Percentiles rank a stretch among this genome's conserved stretches.
These are phyloP conservation scores for Cercospora nicotianae DNA, from an alignment of 2,329 filamentous ascomycete species.

Conservation along the genomic window DNA sequence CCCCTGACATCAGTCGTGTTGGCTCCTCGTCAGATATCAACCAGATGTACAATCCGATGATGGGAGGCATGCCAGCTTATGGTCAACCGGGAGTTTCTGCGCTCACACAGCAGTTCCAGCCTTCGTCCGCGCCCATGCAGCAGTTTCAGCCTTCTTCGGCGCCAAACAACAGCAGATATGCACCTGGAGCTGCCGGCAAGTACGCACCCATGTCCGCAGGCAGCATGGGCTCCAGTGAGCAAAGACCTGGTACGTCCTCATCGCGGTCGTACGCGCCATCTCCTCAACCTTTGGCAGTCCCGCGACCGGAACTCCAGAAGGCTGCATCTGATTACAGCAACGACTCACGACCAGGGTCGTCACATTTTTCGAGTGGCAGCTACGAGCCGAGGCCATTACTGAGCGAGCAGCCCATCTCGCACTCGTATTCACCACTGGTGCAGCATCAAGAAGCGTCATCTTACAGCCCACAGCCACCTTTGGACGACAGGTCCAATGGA, in stretches of 20 bases:
- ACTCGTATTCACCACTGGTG: slow-evolving; percentile 21
- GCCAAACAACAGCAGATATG: slow-evolving; percentile 34
- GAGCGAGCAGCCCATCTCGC: slow-evolving; percentile 29
- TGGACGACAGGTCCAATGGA: slow-evolving; percentile 11
- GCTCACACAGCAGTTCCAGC: slow-evolving; percentile 20
- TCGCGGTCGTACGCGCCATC: slow-evolving; percentile 32
- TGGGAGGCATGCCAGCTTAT: slow-evolving; percentile 30
- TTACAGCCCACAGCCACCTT: not conserved
- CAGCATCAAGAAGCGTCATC: slow-evolving; percentile 10
- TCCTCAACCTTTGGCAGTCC: slow-evolving; percentile 29
- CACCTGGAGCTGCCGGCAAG: slow-evolving; percentile 25
- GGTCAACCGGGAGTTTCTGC: slow-evolving; percentile 25
- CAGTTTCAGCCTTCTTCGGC: slow-evolving; percentile 27
- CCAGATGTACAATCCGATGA: slow-evolving; percentile 61
- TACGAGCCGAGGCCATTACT: slow-evolving; percentile 36
- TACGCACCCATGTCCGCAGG: slow-evolving; percentile 28
- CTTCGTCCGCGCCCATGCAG: slow-evolving; percentile 27
- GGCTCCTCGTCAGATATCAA: slow-evolving; percentile 63
- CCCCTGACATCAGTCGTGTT: slow-evolving; percentile 54
- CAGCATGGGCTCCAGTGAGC: slow-evolving; percentile 24
- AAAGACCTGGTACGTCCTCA: slow-evolving; percentile 26
- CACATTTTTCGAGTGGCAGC: slow-evolving; percentile 31
- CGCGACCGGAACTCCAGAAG: slow-evolving; percentile 32
- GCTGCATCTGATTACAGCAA: slow-evolving; percentile 35
- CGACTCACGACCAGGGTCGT: slow-evolving; percentile 35